A percentile compares a stretch with the other conserved stretches of the same genome.
Conservation (phyloP, 495 filamentous ascomycete genomes). For the Usnea hakonensis region DNA sequence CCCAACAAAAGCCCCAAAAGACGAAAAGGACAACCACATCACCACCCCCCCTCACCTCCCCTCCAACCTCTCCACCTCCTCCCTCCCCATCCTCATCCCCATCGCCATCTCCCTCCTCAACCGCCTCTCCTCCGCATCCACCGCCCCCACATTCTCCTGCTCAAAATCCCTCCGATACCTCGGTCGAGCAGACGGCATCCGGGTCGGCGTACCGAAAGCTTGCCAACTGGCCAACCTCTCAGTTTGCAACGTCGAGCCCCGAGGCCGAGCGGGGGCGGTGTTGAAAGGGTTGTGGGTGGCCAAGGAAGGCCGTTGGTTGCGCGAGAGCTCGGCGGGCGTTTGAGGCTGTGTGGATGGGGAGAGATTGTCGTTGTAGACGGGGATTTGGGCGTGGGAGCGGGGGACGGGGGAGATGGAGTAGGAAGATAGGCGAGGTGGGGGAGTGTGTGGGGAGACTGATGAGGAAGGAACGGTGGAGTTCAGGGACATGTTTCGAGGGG, state of each 20-base stretch:
- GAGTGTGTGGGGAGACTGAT: constrained; percentile 11
- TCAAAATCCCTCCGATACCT: not conserved
- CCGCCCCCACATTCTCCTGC: constrained; percentile 18
- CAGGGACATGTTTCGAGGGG: constrained; percentile 19
- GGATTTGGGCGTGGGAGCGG: constrained; percentile 7
- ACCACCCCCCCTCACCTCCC: not conserved
- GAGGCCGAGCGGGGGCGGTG: constrained; percentile 15
- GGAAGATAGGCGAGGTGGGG: not conserved
- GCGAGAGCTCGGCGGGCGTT: constrained; percentile 46
- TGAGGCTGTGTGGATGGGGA: constrained; percentile 46
- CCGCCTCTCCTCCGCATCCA: constrained; percentile 15
- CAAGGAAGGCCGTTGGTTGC: constrained; percentile 5
- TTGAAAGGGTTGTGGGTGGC: constrained; percentile 11
- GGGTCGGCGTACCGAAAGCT: constrained; percentile 8
- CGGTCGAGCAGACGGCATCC: not conserved
- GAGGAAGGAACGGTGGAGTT: constrained; percentile 16
- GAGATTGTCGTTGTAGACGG: constrained; percentile 45
- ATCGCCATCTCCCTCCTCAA: constrained; percentile 11
- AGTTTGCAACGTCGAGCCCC: not conserved
- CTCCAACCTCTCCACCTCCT: constrained; percentile 12
- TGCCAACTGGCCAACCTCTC: constrained; percentile 1
- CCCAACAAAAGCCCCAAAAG: constrained; percentile 3
- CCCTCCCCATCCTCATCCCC: constrained; percentile 1
- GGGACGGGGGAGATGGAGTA: not conserved
- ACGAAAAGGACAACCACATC: too few species aligned